A percentile compares a stretch with the other conserved stretches of the same genome.
Conservation (phyloP, 2,329 filamentous ascomycete genomes). For the Hansfordia pulvinata region DNA sequence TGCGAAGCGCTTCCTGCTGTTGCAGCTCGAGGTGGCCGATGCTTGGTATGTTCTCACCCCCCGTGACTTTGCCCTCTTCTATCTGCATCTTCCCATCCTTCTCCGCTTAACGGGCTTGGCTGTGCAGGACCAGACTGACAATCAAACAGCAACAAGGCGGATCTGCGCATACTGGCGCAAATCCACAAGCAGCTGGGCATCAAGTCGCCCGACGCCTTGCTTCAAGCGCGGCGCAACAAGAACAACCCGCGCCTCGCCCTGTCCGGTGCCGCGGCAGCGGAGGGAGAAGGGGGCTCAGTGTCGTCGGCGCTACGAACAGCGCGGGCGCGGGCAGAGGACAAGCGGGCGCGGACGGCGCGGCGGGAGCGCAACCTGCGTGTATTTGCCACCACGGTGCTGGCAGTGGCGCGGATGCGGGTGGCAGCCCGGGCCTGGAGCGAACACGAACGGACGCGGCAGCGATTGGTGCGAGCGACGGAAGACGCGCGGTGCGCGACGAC, state of each 20-base stretch:
- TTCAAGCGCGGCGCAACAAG: constrained; percentile 16
- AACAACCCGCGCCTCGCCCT: constrained; percentile 21
- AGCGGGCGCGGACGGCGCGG: constrained; percentile 3
- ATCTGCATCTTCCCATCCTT: constrained; percentile 1
- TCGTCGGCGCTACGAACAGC: not conserved
- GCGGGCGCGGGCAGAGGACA: constrained; percentile 3
- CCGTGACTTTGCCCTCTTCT: constrained; percentile 3
- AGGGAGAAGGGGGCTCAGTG: constrained; percentile 1
- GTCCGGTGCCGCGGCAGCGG: no score
- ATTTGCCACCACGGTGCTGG: constrained; percentile 33
- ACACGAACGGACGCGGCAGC: constrained; percentile 34
- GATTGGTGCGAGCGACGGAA: constrained; percentile 34
- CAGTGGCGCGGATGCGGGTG: constrained; percentile 36
- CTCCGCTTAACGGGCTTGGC: constrained; percentile 1
- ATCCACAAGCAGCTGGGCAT: constrained; percentile 53
- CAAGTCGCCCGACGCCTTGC: constrained; percentile 16
- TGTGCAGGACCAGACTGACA: constrained; percentile 11
- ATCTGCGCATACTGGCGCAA: constrained; percentile 71
- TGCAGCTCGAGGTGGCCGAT: constrained; percentile 71
- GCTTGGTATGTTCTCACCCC: constrained; percentile 59
- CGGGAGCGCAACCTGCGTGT: constrained; percentile 22
- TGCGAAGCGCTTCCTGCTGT: constrained; percentile 71
- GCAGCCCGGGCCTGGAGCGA: constrained; percentile 33
- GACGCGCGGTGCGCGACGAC: constrained; percentile 6
- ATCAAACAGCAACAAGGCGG: constrained; percentile 67